Base-by-base conservation (phyloP, 768 basidiomycete genomes). In the Tulasnella sp. region DNA sequence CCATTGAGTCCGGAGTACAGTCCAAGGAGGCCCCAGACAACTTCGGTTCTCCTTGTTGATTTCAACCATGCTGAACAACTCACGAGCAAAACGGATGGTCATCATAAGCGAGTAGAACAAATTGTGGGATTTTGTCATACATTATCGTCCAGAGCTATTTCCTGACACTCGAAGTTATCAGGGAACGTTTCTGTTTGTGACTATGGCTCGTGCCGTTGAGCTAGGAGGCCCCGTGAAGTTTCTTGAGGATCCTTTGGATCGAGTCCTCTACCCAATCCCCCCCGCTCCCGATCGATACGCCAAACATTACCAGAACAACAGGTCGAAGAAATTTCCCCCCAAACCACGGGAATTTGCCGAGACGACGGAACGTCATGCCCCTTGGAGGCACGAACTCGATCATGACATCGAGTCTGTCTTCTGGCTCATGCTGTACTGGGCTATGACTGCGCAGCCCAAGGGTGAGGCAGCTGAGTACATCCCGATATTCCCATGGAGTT, bases 371-470 rank as follows among this genome's bases (percentile, higher is more conserved):
- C 0, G 7, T 35, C 35, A 0, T 72, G 29, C 13, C 70, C 37
- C 37, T 72, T 72, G 26, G 70, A 72, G 70, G 37, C 70, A 72
- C 7, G 70, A 72, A 72, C 70, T 72, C 37, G 70, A 72, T 39
- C 70, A 72, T 32, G 70, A 72, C 37, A 40, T 72, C 18, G 70
- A 72, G 70, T 72, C 70, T n/a, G 70, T 72, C 70, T 72, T 46
- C 70, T 72, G 70, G 70, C 70, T 72, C 70, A 72, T 72, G 70
- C 70, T 72, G 35, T 72, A 72, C 37, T 72, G 70, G 70, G 70
- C 70, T 72, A 39, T 72, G 37, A 72, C 70, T 72, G 26, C 70
- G 29, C 70, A 40, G 70, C 70, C 70, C 70, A 20, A 35, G 15
- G n/a, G 26, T 40, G 70, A 16, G 70, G 39, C 70, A 39, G 35